phyloP scores from a whole-genome alignment of 306 rosid species.

The Vigna nakashimae region DNA sequence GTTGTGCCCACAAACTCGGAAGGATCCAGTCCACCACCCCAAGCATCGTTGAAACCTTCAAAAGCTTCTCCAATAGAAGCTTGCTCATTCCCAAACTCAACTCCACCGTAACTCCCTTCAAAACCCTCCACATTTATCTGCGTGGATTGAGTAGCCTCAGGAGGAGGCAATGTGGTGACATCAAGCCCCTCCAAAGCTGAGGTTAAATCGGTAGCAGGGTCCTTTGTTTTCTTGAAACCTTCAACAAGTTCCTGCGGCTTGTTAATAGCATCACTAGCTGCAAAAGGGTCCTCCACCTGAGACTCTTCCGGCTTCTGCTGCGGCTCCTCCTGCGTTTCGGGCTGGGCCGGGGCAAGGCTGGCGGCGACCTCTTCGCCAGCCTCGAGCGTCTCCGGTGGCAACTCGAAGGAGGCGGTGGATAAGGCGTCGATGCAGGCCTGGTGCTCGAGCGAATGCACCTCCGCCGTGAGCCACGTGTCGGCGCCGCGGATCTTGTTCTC shows the following conservation, averaged over 20 bases:
- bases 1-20: slow-evolving; percentile 81
- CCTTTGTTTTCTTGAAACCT: slow-evolving; percentile 87
- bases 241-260: slow-evolving; percentile 77
- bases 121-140: slow-evolving; percentile 93
- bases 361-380: slow-evolving; percentile 82
- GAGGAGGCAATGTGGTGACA: slow-evolving; percentile 83
- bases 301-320: slow-evolving; percentile 63
- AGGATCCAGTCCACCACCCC: slow-evolving; percentile 97
- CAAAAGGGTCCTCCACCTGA: slow-evolving; percentile 79
- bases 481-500: slow-evolving; percentile 96
- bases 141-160: slow-evolving; percentile 92
- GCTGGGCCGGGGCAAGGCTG: slow-evolving; percentile 56
- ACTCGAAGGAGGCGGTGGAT: slow-evolving; percentile 60
- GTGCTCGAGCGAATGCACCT: slow-evolving; percentile 78
- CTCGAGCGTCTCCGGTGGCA: slow-evolving; percentile 80
- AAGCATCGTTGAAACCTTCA: slow-evolving; percentile 88
- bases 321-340: slow-evolving; percentile 62
- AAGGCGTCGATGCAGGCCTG: slow-evolving; percentile 69
- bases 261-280: slow-evolving; percentile 88
- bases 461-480: slow-evolving; percentile 60
- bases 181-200: slow-evolving; percentile 86
- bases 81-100: slow-evolving; percentile 83
- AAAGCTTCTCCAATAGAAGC: slow-evolving; percentile 83
- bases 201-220: slow-evolving; percentile 77
- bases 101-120: slow-evolving; percentile 96